Base-by-base conservation (phyloP, 768 basidiomycete species). In the Guyanaporus albipodus region DNA sequence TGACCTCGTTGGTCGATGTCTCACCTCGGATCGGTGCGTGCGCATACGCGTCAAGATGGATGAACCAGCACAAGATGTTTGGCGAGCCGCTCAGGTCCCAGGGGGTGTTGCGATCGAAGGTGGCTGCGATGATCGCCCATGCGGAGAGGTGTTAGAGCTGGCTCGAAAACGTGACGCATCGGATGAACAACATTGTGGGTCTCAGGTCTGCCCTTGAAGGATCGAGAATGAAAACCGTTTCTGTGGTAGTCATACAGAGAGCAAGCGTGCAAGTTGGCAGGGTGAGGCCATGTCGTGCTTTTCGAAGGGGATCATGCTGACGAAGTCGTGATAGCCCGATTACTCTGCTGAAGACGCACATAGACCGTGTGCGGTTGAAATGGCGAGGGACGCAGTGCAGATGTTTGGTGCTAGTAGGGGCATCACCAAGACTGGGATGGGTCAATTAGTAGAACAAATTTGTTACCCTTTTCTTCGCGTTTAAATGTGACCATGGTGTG, bases 331-430 rank as follows among this genome's bases (percentile, higher is more conserved):
- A n/a, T 23, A 67, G 70, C 5, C 79, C 78, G 44, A 80, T 82
- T 50, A 79, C 67, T 21, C 67, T 83, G 58, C 60, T 82, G 55
- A 82, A 83, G 70, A 75, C 76, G 72, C 72, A 76, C 49, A 61
- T 67, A 17, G 83, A 79, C n/a, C 68, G 24, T 70, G 70, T 23
- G 21, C 44, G 8, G 8, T 31, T 8, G 44, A 45, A 44, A 78
- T 79, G 15, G 74, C 78, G 4, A 67, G 70, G 39, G 79, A 81
- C 45, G 89, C 91, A 15, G 87, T 91, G 4, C 85, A 87, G 68
- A 79, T 93, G 50, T 92, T 91, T 54, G 90, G 90, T 58, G 91
- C n/a, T n/a, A n/a, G 91, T 15, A 80, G 91, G 44, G 91, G 87
- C 21, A 79, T 94, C 40, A 93, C 91, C 4, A 78, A 79, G 62